Base-by-base conservation (phyloP, 208 protist species). In the Trypanosoma boissoni region DNA sequence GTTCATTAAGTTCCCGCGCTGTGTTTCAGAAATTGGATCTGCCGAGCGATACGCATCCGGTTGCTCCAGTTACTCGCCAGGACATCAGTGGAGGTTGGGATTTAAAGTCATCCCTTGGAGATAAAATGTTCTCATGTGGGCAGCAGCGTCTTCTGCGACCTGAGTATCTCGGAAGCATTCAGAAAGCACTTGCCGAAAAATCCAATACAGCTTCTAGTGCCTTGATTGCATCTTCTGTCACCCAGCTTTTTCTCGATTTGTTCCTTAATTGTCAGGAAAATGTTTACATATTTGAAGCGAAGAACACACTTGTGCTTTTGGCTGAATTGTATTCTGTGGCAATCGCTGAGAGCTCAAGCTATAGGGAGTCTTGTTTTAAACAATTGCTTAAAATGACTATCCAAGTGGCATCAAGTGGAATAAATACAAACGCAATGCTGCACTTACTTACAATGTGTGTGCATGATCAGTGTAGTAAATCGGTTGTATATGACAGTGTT, bases 221-320 rank as follows among this genome's bases (percentile, higher is more conserved):
- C 12, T 44, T 70, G 21, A 37, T 70, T 26, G 56, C 45, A 6
- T 37, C 48, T n/a, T 74, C 68, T 26, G 31, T 68, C 29, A 48
- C 57, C 0, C 24, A 68, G 24, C 46, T 68, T 57, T 29, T 68
- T 36, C 5, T 64, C 4, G 49, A 74, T 36, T 43, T 68, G 3
- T 68, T 64, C 42, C 55, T 21, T 12, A 68, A 59, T 29, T 59
- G 21, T 44, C 23, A 45, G 20, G 68, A 74, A 27, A 74, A 74
- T 34, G 44, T 61, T 6, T 74, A 57, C 46, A 46, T 48, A 21
- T 36, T 70, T n/a, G 37, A 44, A 18, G 55, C 55, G 26, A 28
- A 18, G 21, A 51, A 51, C 1, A 58, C 46, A 16, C 5, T 48
- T 36, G 21, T 10, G 9, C 32, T 54, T 8, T 43, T 70, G 20